A percentile compares a stretch with the other conserved stretches of the same genome.
Evolutionary conservation across 2,329 filamentous ascomycete genomes (phyloP).

Genomic region (Aspergillus amoenus): DNA sequence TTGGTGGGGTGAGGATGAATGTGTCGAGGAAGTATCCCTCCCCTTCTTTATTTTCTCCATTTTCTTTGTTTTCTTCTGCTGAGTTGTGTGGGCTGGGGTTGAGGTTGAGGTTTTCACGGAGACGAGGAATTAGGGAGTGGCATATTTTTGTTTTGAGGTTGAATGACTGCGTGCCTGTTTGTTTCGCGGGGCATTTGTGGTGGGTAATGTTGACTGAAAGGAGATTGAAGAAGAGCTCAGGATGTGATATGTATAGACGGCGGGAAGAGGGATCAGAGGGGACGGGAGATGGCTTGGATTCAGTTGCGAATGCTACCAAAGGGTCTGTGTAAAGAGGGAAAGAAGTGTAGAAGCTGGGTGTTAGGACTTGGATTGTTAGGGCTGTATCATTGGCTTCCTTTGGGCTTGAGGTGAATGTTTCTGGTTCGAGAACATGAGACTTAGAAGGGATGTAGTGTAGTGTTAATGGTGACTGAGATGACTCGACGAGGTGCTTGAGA

Average conservation of each 20-base stretch:
- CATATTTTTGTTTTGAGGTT: too few species aligned
- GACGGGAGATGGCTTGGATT: not conserved
- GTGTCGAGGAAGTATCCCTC: too few species aligned
- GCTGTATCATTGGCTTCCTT: not conserved
- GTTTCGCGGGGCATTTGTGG: too few species aligned
- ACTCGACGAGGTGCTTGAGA: not conserved
- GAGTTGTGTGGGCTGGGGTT: not conserved
- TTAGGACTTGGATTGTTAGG: slow-evolving; percentile 1
- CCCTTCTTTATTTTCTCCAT: too few species aligned
- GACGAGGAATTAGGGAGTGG: not conserved
- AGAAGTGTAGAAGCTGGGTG: slow-evolving; percentile 2
- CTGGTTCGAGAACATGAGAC: not conserved
- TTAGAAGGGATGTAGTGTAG: not conserved
- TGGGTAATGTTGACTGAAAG: not conserved
- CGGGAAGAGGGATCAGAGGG: not conserved
- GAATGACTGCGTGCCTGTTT: too few species aligned
- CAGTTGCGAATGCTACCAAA: not conserved
- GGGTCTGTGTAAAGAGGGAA: not conserved
- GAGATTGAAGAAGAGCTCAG: not conserved
- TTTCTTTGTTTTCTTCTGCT: not conserved
- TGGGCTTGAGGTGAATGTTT: not conserved
- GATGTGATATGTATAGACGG: not conserved
- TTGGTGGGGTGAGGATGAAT: too few species aligned
- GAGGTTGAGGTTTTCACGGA: not conserved
- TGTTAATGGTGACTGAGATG: not conserved